Evolutionary conservation across 306 rosid species (phyloP), one percentile per base, ranked within the genome.

Genomic region (Urtica urens): DNA sequence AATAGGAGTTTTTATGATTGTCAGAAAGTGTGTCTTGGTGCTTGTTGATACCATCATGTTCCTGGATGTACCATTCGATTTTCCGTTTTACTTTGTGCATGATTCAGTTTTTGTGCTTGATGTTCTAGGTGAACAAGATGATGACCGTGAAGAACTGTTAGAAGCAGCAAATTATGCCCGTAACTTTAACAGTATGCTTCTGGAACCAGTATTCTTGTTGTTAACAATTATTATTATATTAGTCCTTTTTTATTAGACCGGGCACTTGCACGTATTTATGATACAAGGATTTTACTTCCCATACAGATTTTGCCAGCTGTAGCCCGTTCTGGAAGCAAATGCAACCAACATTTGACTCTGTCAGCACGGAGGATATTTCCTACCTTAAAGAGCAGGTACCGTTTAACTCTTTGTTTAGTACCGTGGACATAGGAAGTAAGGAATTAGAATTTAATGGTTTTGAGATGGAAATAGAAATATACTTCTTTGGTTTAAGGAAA

Each of bases 251-350:
- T n/a, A n/a, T n/a, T n/a, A n/a, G n/a, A n/a, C n/a, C n/a, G n/a
- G n/a, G n/a, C n/a, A n/a, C n/a, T n/a, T n/a, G n/a, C n/a, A n/a
- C n/a, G n/a, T 17, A 16, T 7, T 19, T 58, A 14, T 54, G 23
- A 34, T 18, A 22, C 47, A 23, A 48, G 37, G 6, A 53, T 18
- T 57, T 55, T 49, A 29, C 52, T 68, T 27, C 35, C 27, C 51
- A 58, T 50, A 38, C 72, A 87, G 96, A 76, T 74, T 58, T 60
- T 52, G 75, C 86, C 38, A 76, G 88, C 59, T 80, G 93, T 34
- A 63, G 83, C 72, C 13, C 73, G 40, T 83, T 83, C 67, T 87
- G 96, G 96, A 76, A 77, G 86, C 70, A 78, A 61, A 39, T 73
- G 78, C 93, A 87, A 60, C 74, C 70, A 37, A 23, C 63, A 53